Percentiles rank a stretch among this genome's conserved stretches.
Evolutionary conservation across 2,329 filamentous ascomycete species (phyloP).

Genomic region (Alternaria infectoria): DNA sequence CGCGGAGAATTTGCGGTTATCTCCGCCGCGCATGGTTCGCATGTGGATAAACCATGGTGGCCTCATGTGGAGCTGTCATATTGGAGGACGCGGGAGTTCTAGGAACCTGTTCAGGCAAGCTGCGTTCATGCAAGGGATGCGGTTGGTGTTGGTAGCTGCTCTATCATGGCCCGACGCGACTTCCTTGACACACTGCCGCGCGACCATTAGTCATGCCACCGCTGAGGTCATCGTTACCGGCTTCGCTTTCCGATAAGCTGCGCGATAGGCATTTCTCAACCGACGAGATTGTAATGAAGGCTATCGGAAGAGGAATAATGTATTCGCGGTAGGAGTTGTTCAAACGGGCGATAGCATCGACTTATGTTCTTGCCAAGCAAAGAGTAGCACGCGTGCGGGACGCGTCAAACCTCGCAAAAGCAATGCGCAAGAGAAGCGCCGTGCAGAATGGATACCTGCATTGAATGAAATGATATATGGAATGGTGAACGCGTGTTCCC

Average conservation of each 20-base stretch:
- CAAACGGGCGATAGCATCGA: not conserved
- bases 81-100: not conserved
- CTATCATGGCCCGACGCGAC: not conserved
- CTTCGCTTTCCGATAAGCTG: not conserved
- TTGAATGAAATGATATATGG: not conserved
- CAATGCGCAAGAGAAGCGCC: too few relatives aligned
- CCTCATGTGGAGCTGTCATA: not conserved
- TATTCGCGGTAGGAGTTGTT: not conserved
- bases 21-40: not conserved
- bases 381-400: not conserved
- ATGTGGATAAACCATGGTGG: not conserved
- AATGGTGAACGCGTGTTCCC: not conserved
- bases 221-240: not conserved
- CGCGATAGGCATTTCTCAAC: not conserved
- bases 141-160: not conserved
- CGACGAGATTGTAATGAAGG: not conserved
- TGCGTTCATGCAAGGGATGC: not conserved
- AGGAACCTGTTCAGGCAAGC: not conserved
- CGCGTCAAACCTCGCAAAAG: not conserved
- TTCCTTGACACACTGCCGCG: conserved; percentile 20
- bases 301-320: too few relatives aligned
- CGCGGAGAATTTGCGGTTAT: not conserved
- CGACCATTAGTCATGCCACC: conserved; percentile 15
- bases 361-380: not conserved
- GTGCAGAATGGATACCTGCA: not conserved